Conservation (phyloP, 2,329 filamentous ascomycete genomes). For the Colletotrichum ledebouriae region DNA sequence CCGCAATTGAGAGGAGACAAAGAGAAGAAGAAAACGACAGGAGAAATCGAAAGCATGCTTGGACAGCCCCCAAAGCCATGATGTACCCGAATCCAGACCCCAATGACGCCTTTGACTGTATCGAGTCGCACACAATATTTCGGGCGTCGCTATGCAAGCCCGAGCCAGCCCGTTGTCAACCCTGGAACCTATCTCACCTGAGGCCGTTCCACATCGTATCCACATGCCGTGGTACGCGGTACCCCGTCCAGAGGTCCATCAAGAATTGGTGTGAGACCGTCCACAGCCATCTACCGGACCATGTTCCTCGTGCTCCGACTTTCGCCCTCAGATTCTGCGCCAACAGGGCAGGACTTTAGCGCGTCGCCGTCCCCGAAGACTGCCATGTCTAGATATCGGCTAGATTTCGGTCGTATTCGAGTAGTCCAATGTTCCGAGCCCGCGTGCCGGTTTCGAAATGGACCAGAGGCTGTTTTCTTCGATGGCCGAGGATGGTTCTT, state of each 20-base stretch:
- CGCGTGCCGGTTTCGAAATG: too few species aligned
- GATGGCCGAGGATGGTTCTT: neutral
- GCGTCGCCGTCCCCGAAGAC: neutral
- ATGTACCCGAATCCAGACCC: neutral
- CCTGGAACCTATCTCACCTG: conserved; percentile 17
- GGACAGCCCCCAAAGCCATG: neutral
- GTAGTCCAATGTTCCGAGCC: neutral
- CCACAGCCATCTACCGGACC: conserved; percentile 4
- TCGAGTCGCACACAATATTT: neutral
- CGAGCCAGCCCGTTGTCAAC: conserved; percentile 5
- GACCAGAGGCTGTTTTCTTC: neutral
- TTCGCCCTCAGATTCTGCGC: neutral
- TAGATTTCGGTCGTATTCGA: neutral
- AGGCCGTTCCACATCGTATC: conserved; percentile 25
- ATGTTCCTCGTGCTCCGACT: neutral
- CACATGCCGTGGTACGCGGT: conserved; percentile 13
- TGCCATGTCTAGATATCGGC: neutral
- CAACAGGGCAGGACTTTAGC: neutral
- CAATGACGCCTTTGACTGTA: conserved; percentile 1
- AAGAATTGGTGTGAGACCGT: neutral
- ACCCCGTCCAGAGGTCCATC: conserved; percentile 10
- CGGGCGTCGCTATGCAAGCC: neutral
- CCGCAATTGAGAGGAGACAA: neutral
- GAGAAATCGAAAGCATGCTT: neutral
- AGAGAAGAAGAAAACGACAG: neutral